phyloP scores from a whole-genome alignment of 2,329 filamentous ascomycete genomes.

The Fusarium incarnatum region DNA sequence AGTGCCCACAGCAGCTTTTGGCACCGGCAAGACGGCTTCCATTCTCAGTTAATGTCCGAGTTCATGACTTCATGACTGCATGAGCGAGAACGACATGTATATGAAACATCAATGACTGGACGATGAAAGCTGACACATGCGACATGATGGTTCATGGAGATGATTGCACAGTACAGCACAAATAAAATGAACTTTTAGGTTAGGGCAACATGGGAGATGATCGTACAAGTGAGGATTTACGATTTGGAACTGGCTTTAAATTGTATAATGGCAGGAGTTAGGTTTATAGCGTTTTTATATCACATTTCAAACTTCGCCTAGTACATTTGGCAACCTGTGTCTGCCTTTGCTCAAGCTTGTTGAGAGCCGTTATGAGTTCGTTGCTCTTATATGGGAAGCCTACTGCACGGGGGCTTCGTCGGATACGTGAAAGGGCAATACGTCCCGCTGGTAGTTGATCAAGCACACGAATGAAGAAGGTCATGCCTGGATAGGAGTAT shows the following conservation, averaged over 20 bases:
- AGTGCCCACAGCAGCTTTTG: slow-evolving; percentile 31
- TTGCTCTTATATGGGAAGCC: background rate
- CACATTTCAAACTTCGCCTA: background rate
- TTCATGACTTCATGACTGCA: slow-evolving; percentile 13
- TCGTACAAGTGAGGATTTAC: background rate
- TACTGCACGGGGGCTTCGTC: background rate
- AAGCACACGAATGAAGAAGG: background rate
- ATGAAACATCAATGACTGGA: slow-evolving; percentile 12
- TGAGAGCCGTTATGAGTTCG: background rate
- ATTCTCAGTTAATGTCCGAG: slow-evolving; percentile 31
- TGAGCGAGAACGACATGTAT: slow-evolving; percentile 4
- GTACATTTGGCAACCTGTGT: background rate
- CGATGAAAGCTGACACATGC: slow-evolving; percentile 8
- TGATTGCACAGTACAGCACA: background rate
- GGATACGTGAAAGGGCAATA: background rate
- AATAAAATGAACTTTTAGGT: background rate
- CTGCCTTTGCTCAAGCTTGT: background rate
- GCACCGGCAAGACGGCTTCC: slow-evolving; percentile 39
- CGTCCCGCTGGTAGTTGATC: background rate
- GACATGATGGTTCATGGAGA: slow-evolving; percentile 2
- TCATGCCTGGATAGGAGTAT: background rate
- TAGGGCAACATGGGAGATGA: background rate
- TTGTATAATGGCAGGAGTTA: background rate
- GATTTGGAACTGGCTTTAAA: background rate
- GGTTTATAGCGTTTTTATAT: background rate